These are phyloP conservation scores for Chaetoscypha palmicola DNA, from an alignment of 2,329 filamentous ascomycete genomes.

Conservation along the genomic window DNA sequence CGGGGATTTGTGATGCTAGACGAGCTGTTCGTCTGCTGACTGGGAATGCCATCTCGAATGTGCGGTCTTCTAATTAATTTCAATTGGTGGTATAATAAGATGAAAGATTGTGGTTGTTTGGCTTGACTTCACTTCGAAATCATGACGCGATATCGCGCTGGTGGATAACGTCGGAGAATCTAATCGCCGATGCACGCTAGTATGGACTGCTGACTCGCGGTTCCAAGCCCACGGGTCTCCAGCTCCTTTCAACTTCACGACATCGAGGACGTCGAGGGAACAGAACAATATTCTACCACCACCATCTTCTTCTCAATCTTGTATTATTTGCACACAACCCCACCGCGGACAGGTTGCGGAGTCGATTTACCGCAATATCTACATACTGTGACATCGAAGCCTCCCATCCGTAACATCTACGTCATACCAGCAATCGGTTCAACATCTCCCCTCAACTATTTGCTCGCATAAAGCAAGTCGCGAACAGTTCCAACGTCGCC, in stretches of 20 bases:
- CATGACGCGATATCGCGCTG: slow-evolving; percentile 5
- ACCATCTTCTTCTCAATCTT: neutral
- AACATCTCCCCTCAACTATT: neutral
- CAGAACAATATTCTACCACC: neutral
- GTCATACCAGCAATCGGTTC: neutral
- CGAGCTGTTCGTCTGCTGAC: slow-evolving; percentile 11
- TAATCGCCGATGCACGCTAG: slow-evolving; percentile 3
- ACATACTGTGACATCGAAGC: too few relatives aligned
- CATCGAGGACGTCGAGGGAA: neutral
- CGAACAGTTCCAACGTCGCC: too few relatives aligned
- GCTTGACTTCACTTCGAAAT: too few relatives aligned
- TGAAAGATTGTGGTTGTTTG: too few relatives aligned
- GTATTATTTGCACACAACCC: too few relatives aligned
- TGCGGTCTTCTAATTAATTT: too few relatives aligned
- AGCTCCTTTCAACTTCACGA: neutral
- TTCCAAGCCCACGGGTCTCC: too few relatives aligned
- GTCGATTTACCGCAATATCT: too few relatives aligned
- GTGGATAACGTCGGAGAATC: slow-evolving; percentile 2
- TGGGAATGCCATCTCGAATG: slow-evolving; percentile 13
- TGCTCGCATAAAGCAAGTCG: neutral
- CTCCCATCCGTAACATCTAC: neutral
- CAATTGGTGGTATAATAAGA: too few relatives aligned
- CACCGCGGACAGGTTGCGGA: too few relatives aligned
- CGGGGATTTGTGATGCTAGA: slow-evolving; percentile 16
- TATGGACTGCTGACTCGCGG: neutral